Conservation (phyloP, 1,284 basidiomycete genomes). For the Tetrapyrgos nigripes region DNA sequence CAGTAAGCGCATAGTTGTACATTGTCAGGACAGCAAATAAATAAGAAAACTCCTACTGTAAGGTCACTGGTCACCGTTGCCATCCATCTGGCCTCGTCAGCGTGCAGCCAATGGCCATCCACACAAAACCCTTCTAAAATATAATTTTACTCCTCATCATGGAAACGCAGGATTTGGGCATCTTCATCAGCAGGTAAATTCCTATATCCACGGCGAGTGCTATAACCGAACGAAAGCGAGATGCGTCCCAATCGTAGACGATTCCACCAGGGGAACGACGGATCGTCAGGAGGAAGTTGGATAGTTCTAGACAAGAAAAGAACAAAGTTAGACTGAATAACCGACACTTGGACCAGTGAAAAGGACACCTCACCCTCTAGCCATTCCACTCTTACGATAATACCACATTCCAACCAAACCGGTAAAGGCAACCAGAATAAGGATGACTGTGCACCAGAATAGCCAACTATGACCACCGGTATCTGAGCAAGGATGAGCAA, state of each 20-base stretch:
- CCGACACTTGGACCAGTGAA: too few species aligned
- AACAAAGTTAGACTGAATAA: conserved; percentile 3
- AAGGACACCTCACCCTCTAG: conserved; percentile 66
- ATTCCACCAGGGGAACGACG: conserved; percentile 83
- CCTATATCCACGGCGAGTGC: conserved; percentile 75
- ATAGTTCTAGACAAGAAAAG: conserved; percentile 62
- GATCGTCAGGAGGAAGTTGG: conserved; percentile 73
- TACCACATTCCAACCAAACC: conserved; percentile 82
- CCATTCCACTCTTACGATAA: conserved; percentile 70
- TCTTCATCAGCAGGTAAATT: conserved; percentile 88
- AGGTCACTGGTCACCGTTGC: too few species aligned
- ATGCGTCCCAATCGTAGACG: conserved; percentile 69
- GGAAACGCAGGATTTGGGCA: conserved; percentile 82
- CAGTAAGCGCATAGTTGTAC: too few species aligned
- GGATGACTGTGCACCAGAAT: conserved; percentile 84
- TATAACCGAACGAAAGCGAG: conserved; percentile 50
- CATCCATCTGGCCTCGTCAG: too few species aligned
- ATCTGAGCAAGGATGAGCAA: conserved; percentile 80
- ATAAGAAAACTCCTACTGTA: too few species aligned
- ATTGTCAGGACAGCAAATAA: too few species aligned
- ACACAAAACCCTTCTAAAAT: too few species aligned
- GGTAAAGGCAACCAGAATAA: conserved; percentile 79
- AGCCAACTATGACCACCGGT: conserved; percentile 70
- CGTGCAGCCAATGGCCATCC: too few species aligned
- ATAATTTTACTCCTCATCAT: conserved; percentile 71